Evolutionary conservation across 2,329 filamentous ascomycete species (phyloP), one percentile per base, ranked within the genome.

Genomic region (Talaromyces albobiverticillius): DNA sequence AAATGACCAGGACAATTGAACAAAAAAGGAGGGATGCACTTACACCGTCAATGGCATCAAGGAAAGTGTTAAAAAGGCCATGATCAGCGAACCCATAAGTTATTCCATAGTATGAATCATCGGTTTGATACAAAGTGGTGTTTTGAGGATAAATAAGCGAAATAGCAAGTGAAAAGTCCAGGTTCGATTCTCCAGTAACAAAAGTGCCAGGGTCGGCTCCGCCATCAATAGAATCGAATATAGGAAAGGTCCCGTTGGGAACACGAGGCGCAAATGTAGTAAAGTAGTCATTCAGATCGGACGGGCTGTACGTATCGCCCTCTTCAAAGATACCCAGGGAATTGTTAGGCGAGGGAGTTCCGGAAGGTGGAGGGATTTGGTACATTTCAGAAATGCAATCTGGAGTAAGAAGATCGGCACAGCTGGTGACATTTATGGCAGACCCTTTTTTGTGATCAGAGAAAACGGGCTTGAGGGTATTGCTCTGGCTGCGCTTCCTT

Each of bases 91-190:
- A 54, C 41, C 62, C 58, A 42, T 13, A 9, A 55, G 74, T 29
- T 6, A 29, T 5, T 6, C 26, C 67, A 47, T 76, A 76, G 48
- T 72, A 65, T 20, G 68, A 63, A 63, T 79, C 79, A 52, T 81
- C 79, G 0, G 75, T 75, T 61, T 79, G 76, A 64, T 77, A 81
- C 23, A 82, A 64, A 31, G 75, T 76, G 20, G 78, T 72, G 13
- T 72, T 69, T 60, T 83, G 79, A 2, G 80, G 82, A 55, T 75
- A 77, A 38, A 82, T 72, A 26, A 83, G 68, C 4, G 78, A 66
- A 66, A 80, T 81, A 52, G 78, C 78, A 57, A 82, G 79, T 57
- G 82, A 69, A 3, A 84, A 71, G 59, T 84, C 82, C 13, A 84
- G 71, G 42, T 79, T 68, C 2, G 79, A 79, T 67, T 84, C 82